A percentile compares a stretch with the other conserved stretches of the same genome.
These are phyloP conservation scores for Patellaria atrata DNA, from an alignment of 495 filamentous ascomycete species.

Conservation along the genomic window DNA sequence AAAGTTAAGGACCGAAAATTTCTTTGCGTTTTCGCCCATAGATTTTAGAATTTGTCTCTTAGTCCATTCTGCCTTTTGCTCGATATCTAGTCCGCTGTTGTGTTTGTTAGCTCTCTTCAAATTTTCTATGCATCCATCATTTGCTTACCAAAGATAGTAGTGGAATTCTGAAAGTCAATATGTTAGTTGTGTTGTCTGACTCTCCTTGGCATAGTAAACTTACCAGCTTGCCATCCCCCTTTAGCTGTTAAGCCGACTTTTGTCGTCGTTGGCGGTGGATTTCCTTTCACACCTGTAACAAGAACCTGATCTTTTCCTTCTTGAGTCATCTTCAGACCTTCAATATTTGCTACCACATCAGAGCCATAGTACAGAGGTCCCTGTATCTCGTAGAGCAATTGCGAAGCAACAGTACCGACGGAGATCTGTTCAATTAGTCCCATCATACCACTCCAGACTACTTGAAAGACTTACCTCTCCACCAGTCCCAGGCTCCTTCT, in stretches of 20 bases:
- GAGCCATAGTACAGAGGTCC: constrained; percentile 38
- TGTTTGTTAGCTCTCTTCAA: too few relatives aligned
- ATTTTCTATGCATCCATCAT: too few relatives aligned
- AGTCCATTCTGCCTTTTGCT: constrained; percentile 30
- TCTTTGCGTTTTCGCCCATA: constrained; percentile 8
- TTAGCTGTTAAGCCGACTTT: constrained; percentile 33
- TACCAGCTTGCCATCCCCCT: constrained; percentile 32
- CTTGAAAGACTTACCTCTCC: constrained; percentile 6
- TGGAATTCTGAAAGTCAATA: too few relatives aligned
- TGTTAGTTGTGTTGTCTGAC: too few relatives aligned
- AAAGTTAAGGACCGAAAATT: constrained; percentile 18
- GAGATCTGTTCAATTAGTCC: constrained; percentile 16
- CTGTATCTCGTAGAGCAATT: constrained; percentile 43
- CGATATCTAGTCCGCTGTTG: constrained; percentile 30
- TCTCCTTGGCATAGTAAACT: too few relatives aligned
- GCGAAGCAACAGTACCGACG: constrained; percentile 37
- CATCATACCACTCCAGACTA: not conserved
- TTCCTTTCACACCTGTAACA: constrained; percentile 30
- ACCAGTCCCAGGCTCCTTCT: constrained; percentile 19
- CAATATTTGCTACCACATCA: constrained; percentile 36
- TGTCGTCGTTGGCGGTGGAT: constrained; percentile 34
- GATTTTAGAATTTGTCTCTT: constrained; percentile 29
- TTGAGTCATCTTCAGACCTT: constrained; percentile 33
- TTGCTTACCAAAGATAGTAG: too few relatives aligned
- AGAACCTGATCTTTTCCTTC: constrained; percentile 30